Base-by-base conservation (phyloP, 805 yeast genomes). In the Myxozyma geophila region DNA sequence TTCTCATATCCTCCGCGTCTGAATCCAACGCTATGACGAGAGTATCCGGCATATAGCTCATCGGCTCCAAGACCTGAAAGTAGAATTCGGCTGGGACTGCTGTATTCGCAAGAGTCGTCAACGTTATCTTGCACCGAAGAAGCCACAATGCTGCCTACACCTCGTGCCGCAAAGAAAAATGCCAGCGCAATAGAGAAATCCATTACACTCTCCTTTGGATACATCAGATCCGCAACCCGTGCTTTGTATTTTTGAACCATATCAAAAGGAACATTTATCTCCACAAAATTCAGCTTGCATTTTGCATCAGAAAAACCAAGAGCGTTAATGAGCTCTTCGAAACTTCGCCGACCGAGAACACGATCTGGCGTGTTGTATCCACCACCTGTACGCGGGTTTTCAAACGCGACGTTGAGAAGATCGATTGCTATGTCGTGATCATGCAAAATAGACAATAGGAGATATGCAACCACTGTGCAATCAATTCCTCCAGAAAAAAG, bases 51-150 rank as follows among this genome's bases (percentile, higher is more conserved):
- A 79, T 89, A 92, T 19, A 95, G 77, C 75, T 95, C 99, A 77
- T 95, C 99, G 0, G 99, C 99, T 0, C 99, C 99, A 12, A 95
- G 79, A 0, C 99, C 99, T 59, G 97, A 90, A 41, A 95, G 78
- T 8, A 95, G 74, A 0, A 95, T 96, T 68, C 85, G 83, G 8
- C 91, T 83, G 8, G 76, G 73, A 19, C 92, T 83, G 1, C 72
- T 67, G 70, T 86, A 88, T 7, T 61, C 67, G n/a, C 48, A 37
- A 5, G 54, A 49, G 15, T 33, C 52, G 2, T 47, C 43, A 15
- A 28, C 37, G 8, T 6, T 33, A 6, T 58, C n/a, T 15, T 60
- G 61, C 13, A 4, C 41, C 70, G 72, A 33, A 17, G 50, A 2
- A 7, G 33, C n/a, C 19, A 28, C 28, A 13, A 67, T 60, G 13